Percentiles rank a stretch among this genome's conserved stretches.
These are phyloP conservation scores for Fusarium penzigii DNA, from an alignment of 2,329 filamentous ascomycete genomes.

Conservation along the genomic window DNA sequence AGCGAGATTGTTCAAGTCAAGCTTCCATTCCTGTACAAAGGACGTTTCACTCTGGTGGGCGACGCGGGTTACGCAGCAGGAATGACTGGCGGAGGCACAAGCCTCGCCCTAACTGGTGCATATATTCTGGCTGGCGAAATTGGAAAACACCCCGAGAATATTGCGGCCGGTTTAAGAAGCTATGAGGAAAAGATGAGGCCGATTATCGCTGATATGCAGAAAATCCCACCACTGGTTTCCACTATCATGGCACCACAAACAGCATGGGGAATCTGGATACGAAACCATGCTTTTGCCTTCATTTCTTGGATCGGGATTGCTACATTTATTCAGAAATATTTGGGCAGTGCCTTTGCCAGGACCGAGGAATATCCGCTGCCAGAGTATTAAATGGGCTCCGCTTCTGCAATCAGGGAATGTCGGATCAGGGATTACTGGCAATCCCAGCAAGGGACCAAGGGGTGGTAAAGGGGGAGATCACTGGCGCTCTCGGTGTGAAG, in stretches of 20 bases:
- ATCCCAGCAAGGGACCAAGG: too few species aligned
- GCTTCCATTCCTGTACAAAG: constrained; percentile 37
- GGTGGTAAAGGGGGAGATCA: too few species aligned
- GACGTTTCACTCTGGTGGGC: constrained; percentile 49
- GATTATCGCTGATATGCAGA: constrained; percentile 39
- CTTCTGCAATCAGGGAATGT: too few species aligned
- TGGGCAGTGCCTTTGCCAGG: constrained; percentile 27
- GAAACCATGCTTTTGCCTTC: constrained; percentile 43
- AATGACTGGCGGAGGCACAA: constrained; percentile 49
- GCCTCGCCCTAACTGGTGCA: constrained; percentile 45
- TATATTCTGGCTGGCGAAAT: constrained; percentile 55
- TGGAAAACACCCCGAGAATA: constrained; percentile 21
- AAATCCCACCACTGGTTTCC: constrained; percentile 34
- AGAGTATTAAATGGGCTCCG: constrained; percentile 33
- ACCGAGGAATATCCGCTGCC: constrained; percentile 35
- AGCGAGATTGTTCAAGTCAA: constrained; percentile 46
- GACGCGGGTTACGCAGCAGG: constrained; percentile 51
- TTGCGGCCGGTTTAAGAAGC: constrained; percentile 33
- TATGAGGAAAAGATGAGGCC: constrained; percentile 46
- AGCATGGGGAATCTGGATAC: constrained; percentile 44
- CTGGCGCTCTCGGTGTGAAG: too few species aligned
- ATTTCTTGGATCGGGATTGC: constrained; percentile 38
- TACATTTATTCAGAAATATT: constrained; percentile 27
- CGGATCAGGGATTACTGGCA: too few species aligned
- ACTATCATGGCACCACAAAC: constrained; percentile 46